These are phyloP conservation scores for Pseudoperonospora humuli DNA, from an alignment of 352 stramenopile genomes.

Conservation along the genomic window DNA sequence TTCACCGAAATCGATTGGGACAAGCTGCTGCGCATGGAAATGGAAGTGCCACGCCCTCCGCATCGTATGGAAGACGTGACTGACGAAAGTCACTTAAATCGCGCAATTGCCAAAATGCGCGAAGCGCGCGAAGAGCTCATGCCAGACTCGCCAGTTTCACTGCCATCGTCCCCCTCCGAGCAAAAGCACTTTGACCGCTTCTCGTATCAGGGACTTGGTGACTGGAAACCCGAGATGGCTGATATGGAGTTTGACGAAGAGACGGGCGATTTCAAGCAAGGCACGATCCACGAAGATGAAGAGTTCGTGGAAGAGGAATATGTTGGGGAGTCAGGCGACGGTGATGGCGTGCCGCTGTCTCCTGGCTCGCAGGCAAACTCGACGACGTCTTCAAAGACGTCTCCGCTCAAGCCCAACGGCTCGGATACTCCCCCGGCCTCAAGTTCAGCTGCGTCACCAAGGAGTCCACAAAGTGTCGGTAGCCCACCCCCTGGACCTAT, in stretches of 20 bases:
- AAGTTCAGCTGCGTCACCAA: constrained; percentile 29
- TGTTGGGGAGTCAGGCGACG: constrained; percentile 22
- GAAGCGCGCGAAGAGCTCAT: constrained; percentile 65
- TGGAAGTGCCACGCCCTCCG: constrained; percentile 58
- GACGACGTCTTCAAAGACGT: constrained; percentile 27
- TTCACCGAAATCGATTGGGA: constrained; percentile 69
- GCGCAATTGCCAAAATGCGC: constrained; percentile 59
- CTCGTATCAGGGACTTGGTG: constrained; percentile 56
- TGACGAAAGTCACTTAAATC: constrained; percentile 52
- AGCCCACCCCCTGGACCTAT: constrained; percentile 26
- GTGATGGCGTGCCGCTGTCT: constrained; percentile 26
- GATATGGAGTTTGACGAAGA: constrained; percentile 61
- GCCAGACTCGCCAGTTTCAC: constrained; percentile 56
- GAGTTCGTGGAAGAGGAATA: constrained; percentile 43
- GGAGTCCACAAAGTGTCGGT: constrained; percentile 30
- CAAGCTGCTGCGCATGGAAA: constrained; percentile 40
- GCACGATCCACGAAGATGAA: constrained; percentile 52
- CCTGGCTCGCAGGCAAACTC: constrained; percentile 33
- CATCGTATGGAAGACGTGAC: constrained; percentile 71
- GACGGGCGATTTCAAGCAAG: constrained; percentile 42
- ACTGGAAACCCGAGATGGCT: constrained; percentile 55
- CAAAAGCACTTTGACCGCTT: constrained; percentile 71
- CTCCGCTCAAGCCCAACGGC: constrained; percentile 26
- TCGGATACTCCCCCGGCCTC: constrained; percentile 29
- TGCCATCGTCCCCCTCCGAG: constrained; percentile 55